phyloP scores from a whole-genome alignment of 768 basidiomycete genomes.

The Rhizopogon roseolus region DNA sequence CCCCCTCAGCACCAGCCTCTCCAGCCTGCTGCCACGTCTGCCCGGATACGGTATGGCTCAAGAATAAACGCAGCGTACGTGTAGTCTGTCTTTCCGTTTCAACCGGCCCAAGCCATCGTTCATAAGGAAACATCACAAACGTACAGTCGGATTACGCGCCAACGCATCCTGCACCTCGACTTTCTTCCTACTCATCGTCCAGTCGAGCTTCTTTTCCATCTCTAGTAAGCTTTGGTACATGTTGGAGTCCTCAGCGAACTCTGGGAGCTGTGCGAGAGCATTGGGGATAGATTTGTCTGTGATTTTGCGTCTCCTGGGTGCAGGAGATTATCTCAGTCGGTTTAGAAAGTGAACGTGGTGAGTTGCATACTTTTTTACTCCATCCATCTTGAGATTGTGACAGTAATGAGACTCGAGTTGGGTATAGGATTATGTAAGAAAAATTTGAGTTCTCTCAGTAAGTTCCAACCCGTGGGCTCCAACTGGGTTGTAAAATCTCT shows the following conservation, averaged over 20 bases:
- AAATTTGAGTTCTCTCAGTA: too few relatives aligned
- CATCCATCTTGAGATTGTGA: constrained; percentile 15
- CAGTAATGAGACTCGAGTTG: too few relatives aligned
- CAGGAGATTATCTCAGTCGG: neutral
- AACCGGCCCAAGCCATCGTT: constrained; percentile 6
- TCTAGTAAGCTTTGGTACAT: constrained; percentile 86
- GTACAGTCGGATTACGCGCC: constrained; percentile 59
- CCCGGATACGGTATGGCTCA: constrained; percentile 83
- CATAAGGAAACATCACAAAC: neutral
- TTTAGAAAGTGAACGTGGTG: neutral
- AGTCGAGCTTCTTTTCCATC: constrained; percentile 89
- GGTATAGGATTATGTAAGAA: too few relatives aligned
- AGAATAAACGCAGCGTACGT: constrained; percentile 77
- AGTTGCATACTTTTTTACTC: constrained; percentile 29
- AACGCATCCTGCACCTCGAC: constrained; percentile 91
- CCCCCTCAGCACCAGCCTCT: constrained; percentile 25
- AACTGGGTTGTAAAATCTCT: too few relatives aligned
- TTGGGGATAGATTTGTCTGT: constrained; percentile 78
- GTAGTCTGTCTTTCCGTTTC: constrained; percentile 51
- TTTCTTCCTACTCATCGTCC: constrained; percentile 89
- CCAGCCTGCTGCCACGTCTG: constrained; percentile 90
- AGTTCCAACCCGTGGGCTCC: too few relatives aligned
- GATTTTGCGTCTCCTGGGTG: constrained; percentile 67
- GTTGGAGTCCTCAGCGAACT: constrained; percentile 74
- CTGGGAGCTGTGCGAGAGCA: constrained; percentile 66